Conservation (phyloP, 257 asterid genomes). For the Agastache rugosa region DNA sequence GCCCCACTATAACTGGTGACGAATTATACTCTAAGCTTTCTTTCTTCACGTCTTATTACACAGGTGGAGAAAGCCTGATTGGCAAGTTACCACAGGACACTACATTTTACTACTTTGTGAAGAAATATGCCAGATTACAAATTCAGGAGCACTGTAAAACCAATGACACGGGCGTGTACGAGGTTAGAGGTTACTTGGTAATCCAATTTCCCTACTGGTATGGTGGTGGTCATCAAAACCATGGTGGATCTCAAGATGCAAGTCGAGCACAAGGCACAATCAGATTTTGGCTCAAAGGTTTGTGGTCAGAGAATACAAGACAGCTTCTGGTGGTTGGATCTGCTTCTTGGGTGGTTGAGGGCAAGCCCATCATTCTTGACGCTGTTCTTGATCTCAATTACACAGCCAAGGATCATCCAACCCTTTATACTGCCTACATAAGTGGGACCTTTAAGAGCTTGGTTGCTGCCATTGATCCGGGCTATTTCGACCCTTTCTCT, state of each 20-base stretch:
- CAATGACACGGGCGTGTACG: constrained; percentile 38
- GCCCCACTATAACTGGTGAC: constrained; percentile 9
- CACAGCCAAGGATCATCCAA: constrained; percentile 33
- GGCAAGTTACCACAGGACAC: not conserved
- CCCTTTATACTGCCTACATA: constrained; percentile 44
- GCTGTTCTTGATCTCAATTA: constrained; percentile 57
- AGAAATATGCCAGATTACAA: constrained; percentile 28
- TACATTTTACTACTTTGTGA: not conserved
- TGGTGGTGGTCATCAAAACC: not conserved
- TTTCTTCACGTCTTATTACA: constrained; percentile 25
- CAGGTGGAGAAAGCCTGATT: constrained; percentile 37
- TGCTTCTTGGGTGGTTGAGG: constrained; percentile 37
- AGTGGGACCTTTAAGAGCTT: constrained; percentile 56
- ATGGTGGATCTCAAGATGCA: not conserved
- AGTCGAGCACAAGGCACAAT: not conserved
- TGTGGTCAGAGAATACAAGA: constrained; percentile 57
- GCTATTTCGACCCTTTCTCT: constrained; percentile 54
- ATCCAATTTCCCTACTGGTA: constrained; percentile 29
- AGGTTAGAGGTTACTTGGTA: constrained; percentile 44
- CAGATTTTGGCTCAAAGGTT: constrained; percentile 51
- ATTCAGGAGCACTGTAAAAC: constrained; percentile 40
- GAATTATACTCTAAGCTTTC: not conserved
- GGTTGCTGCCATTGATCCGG: constrained; percentile 32
- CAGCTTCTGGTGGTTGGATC: constrained; percentile 66
- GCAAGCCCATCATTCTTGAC: constrained; percentile 41